Base-by-base conservation (phyloP, 2,329 filamentous ascomycete species). In the Sporothrix mexicana region DNA sequence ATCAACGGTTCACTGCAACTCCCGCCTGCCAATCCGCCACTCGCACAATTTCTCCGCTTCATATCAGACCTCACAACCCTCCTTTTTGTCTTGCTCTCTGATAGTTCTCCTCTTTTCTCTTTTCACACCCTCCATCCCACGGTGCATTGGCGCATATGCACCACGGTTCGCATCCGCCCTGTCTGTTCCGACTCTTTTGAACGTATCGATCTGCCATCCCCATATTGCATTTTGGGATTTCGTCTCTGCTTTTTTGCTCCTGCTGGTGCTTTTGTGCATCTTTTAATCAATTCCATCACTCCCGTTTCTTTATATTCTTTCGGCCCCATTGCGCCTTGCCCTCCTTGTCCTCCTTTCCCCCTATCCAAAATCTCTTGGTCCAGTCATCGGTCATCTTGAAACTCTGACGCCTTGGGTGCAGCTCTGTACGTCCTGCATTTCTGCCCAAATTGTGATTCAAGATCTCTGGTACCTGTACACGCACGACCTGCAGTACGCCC, bases 381-480 rank as follows among this genome's bases (percentile, higher is more conserved):
- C n/a, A 47, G 20, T 8, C 12, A 43, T 66, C 36, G 3, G n/a
- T 25, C 36, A 10, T 15, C 20, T 47, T 36, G 20, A 10, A 53
- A 10, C n/a, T 15, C 36, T 36, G 20, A 10, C 41, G 36, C 20
- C 70, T 43, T 69, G 41, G 43, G 23, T 49, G 45, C 57, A 41
- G 15, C 13, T 23, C n/a, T 55, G 25, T 7, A 36, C 30, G 30
- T 36, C 66, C 66, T 59, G 72, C 72, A 73, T 73, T 64, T 45
- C 30, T 73, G 72, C 72, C 72, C 72, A 67, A 73, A 64, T 5
- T 69, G 59, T 66, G 67, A 66, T 71, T 64, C 23, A 62, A 23
- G 57, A 62, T 64, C 69, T 36, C 43, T 30, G 69, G 69, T 53
- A 70, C 68, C 30, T 23, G 67, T 23, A 53, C 68, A 30, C 68